Conservation (phyloP, 768 basidiomycete genomes). For the Russula dissimulans region DNA sequence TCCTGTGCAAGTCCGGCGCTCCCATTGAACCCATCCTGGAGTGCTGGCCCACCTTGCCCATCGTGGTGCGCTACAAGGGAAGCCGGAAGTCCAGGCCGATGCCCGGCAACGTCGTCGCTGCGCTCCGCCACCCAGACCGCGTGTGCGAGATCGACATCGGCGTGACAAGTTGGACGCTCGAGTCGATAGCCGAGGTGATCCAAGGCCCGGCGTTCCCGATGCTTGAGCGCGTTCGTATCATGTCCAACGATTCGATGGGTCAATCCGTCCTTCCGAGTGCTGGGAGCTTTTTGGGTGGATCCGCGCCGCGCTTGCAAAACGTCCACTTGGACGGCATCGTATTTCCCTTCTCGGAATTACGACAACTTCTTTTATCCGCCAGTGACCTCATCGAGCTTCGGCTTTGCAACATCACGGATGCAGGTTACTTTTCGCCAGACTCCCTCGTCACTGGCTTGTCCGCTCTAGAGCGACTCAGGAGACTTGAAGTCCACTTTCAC, state of each 20-base stretch:
- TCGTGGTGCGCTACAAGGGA: background rate
- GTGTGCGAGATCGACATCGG: background rate
- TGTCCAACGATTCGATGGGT: conserved; percentile 27
- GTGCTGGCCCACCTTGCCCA: background rate
- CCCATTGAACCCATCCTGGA: background rate
- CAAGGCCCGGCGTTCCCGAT: conserved; percentile 19
- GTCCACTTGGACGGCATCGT: background rate
- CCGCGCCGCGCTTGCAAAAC: background rate
- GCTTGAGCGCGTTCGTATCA: conserved; percentile 14
- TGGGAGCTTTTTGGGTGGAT: background rate
- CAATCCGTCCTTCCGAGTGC: conserved; percentile 25
- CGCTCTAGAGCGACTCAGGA: background rate
- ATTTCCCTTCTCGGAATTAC: background rate
- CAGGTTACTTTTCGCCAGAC: background rate
- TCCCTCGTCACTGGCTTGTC: background rate
- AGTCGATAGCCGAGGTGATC: conserved; percentile 24
- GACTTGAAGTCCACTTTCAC: background rate
- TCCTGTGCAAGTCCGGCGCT: background rate
- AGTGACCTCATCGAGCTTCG: background rate
- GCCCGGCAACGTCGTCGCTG: background rate
- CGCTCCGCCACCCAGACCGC: background rate
- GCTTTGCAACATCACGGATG: background rate
- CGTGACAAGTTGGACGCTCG: background rate
- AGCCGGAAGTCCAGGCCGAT: background rate
- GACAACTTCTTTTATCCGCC: background rate